Base-by-base conservation (phyloP, 2,329 filamentous ascomycete species). In the Calonectria ilicicola region DNA sequence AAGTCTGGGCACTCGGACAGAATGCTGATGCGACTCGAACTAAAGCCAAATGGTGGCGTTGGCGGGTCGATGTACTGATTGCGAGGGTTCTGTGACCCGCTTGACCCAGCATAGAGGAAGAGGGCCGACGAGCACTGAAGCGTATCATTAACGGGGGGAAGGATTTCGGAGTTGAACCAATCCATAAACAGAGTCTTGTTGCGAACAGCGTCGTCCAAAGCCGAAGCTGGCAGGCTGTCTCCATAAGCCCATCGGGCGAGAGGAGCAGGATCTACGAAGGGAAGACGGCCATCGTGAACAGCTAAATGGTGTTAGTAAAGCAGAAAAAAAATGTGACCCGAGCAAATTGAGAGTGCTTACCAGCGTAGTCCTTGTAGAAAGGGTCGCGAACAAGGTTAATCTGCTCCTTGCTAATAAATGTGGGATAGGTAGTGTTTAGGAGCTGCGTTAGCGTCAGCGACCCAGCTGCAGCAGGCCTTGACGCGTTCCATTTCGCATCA, bases 171-270 rank as follows among this genome's bases (percentile, higher is more conserved):
- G 44, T 86, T 86, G 78, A 89, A 88, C 83, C 85, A 86, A 65
- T 84, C 76, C 80, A 83, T 85, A 76, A 87, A 87, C 21, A 84
- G 73, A 0, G 88, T 88, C 74, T 90, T 90, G 78, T 90, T 89
- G 7, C 80, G 76, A 12, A 89, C 80, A 6, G 86, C 89, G 2
- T 85, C 80, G 0, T 85, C 83, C 2, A 69, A 66, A 9, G 44
- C 19, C 19, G 60, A 62, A 83, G 73, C 76, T 1, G 82, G 78
- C 5, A 68, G 51, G 14, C 74, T 74, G 73, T 84, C 83, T 40
- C 80, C 83, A 69, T 78, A 85, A 12, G 76, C 80, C 84, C 84
- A 85, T 19, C 83, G 82, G 3, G 76, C 66, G 6, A 84, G 75
- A 1, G 83, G 82, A 1, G 78, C 80, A 2, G 84, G 84, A 72